Conservation (phyloP, 495 filamentous ascomycete species). For the Darksidea phi region DNA sequence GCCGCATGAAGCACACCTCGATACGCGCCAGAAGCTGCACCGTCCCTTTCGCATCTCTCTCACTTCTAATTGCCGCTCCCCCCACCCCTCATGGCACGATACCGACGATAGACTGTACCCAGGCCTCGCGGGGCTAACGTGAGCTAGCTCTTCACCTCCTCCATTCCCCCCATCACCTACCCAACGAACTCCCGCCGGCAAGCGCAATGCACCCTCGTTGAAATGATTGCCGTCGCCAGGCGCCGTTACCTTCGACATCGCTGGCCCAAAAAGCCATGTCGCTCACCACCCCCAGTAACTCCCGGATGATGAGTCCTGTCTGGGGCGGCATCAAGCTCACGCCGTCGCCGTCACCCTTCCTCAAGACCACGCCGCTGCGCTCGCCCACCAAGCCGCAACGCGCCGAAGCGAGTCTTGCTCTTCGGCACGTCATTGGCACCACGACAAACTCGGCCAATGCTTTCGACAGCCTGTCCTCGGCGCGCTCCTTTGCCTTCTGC, state of each 20-base stretch:
- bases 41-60: not conserved
- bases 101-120: no score
- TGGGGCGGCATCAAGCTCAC: constrained; percentile 66
- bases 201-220: constrained; percentile 34
- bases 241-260: constrained; percentile 31
- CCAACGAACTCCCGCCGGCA: constrained; percentile 25
- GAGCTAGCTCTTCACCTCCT: not conserved
- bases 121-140: not conserved
- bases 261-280: constrained; percentile 35
- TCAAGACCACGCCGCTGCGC: constrained; percentile 47
- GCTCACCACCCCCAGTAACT: constrained; percentile 47
- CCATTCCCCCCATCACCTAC: constrained; percentile 18
- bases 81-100: not conserved
- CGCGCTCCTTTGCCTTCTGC: constrained; percentile 76
- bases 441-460: constrained; percentile 81
- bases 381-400: constrained; percentile 58
- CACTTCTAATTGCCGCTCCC: not conserved
- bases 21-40: not conserved
- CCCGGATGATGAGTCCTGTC: constrained; percentile 46
- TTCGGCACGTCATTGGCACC: constrained; percentile 83
- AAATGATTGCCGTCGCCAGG: constrained; percentile 29
- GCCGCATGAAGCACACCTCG: not conserved
- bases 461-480: constrained; percentile 75
- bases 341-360: constrained; percentile 73
- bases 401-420: constrained; percentile 58